phyloP scores from a whole-genome alignment of 306 rosid genomes.

The Psophocarpus tetragonolobus region DNA sequence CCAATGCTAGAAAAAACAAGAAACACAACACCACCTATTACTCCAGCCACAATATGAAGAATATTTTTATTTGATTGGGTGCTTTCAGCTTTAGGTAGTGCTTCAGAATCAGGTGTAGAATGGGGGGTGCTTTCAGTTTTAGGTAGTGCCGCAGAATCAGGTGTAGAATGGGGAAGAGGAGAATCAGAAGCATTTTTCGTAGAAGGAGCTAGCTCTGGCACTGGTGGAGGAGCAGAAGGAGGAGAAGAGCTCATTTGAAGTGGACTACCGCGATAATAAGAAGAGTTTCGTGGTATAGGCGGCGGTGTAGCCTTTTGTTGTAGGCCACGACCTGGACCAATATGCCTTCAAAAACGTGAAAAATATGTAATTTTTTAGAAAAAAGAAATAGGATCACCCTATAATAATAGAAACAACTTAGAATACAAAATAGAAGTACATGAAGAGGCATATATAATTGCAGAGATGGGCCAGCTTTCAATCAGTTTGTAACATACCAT shows the following conservation, averaged over 20 bases:
- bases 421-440: not conserved
- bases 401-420: not conserved
- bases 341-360: slow-evolving; percentile 40
- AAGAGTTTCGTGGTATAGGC: too few species aligned
- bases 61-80: not conserved
- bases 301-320: too few species aligned
- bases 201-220: not conserved
- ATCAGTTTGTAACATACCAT: slow-evolving; percentile 54
- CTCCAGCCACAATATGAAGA: slow-evolving; percentile 48
- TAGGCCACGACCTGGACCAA: slow-evolving; percentile 39
- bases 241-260: not conserved
- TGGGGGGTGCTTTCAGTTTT: not conserved
- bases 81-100: not conserved
- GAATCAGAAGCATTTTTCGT: not conserved
- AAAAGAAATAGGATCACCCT: not conserved
- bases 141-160: not conserved
- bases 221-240: not conserved
- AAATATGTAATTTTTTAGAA: not conserved
- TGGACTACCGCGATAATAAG: too few species aligned
- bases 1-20: slow-evolving; percentile 42
- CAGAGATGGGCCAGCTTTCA: slow-evolving; percentile 4
- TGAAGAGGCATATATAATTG: not conserved
- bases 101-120: not conserved
- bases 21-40: slow-evolving; percentile 45
- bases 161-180: slow-evolving; percentile 17